Evolutionary conservation across 345 rosid genomes (phyloP).

Genomic region (Passiflora organensis): DNA sequence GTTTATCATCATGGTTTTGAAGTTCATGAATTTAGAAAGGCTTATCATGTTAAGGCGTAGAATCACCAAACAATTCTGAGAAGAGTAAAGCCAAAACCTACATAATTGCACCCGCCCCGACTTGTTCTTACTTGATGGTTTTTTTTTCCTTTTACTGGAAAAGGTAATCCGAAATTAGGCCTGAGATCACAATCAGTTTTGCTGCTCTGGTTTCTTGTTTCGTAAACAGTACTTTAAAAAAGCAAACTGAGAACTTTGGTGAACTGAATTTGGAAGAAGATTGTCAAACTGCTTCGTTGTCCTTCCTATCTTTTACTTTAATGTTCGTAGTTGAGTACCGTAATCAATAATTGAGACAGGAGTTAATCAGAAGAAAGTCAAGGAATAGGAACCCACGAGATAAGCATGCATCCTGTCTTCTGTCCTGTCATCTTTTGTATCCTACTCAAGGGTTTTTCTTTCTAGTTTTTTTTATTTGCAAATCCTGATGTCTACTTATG

Average conservation of each 20-base stretch:
- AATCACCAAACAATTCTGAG: background rate
- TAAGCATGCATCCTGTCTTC: constrained; percentile 19
- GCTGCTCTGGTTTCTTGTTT: constrained; percentile 9
- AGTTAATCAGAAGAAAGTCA: constrained; percentile 5
- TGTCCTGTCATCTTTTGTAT: constrained; percentile 15
- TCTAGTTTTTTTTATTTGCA: too few relatives aligned
- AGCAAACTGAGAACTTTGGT: constrained; percentile 1
- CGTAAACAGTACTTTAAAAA: constrained; percentile 8
- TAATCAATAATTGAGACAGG: constrained; percentile 11
- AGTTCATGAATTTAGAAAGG: background rate
- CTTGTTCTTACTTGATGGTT: too few relatives aligned
- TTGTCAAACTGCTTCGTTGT: constrained; percentile 17
- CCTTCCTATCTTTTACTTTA: constrained; percentile 8
- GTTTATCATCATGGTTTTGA: too few relatives aligned
- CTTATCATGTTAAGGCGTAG: background rate
- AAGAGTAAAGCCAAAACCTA: too few relatives aligned
- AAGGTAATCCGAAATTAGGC: constrained; percentile 16
- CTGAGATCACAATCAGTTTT: constrained; percentile 9
- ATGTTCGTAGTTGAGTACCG: background rate
- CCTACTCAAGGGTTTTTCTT: constrained; percentile 5
- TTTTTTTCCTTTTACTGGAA: too few relatives aligned
- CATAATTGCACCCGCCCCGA: too few relatives aligned
- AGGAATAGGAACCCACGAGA: constrained; percentile 20
- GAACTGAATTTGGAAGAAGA: constrained; percentile 14
- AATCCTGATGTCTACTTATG: too few relatives aligned